phyloP scores from a whole-genome alignment of 2,329 filamentous ascomycete genomes.

The Fusarium chuoi region DNA sequence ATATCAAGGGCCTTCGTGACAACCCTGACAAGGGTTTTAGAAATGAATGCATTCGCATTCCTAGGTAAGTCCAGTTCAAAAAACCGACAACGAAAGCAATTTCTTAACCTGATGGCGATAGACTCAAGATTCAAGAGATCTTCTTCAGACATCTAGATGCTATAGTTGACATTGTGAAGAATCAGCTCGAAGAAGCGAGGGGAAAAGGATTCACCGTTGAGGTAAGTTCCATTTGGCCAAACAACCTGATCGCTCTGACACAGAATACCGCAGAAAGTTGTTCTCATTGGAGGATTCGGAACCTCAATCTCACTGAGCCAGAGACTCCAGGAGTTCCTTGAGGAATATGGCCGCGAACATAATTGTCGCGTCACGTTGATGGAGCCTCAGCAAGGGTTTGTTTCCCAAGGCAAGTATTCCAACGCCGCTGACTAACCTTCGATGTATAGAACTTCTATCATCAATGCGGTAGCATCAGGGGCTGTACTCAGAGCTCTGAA shows the following conservation, averaged over 20 bases:
- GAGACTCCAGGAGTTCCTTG: fast-evolving
- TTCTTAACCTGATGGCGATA: fast-evolving
- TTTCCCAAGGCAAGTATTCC: fast-evolving
- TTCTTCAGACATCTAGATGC: neutral
- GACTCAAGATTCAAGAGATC: neutral
- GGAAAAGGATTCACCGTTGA: fast-evolving
- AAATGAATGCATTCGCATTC: neutral
- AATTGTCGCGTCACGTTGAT: fast-evolving
- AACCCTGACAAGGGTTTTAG: neutral
- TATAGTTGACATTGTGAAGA: neutral
- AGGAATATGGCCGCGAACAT: fast-evolving
- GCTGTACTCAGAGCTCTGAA: neutral
- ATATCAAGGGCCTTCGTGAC: fast-evolving
- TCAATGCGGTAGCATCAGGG: neutral
- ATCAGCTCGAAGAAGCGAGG: neutral
- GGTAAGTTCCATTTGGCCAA: fast-evolving
- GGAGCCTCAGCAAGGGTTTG: neutral
- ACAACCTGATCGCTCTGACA: fast-evolving
- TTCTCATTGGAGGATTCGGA: constrained; percentile 13
- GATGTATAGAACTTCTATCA: neutral
- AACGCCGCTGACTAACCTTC: fast-evolving
- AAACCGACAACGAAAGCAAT: fast-evolving
- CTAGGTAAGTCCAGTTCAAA: fast-evolving
- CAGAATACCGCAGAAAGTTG: neutral
- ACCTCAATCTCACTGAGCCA: neutral